Base-by-base conservation (phyloP, 768 basidiomycete species). In the Ramaria rubella region DNA sequence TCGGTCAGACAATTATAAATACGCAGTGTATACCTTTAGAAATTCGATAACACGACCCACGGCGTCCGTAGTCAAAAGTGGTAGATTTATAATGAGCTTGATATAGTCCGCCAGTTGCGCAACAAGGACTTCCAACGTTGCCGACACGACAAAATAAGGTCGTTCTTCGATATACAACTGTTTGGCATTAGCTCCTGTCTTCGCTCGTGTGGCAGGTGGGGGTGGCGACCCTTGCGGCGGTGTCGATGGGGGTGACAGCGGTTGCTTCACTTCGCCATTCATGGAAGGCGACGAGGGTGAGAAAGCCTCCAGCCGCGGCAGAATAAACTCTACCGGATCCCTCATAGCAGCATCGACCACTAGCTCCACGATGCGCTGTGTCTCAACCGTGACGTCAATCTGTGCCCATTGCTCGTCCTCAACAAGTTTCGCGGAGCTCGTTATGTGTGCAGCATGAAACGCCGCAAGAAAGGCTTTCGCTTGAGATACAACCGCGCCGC, bases 371-470 rank as follows among this genome's bases (percentile, higher is more conserved):
- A 82, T 74, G 49, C 77, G 79, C 70, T 98, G 95, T 26, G 90
- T 70, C 4, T 72, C 60, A 4, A 74, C 65, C 1, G 84, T 73
- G 14, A 95, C 82, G 55, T 96, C 90, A 14, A 82, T 77, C 15
- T 88, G 87, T 57, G 76, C 82, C 96, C 96, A 98, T 58, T 86
- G 87, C 66, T 99, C 96, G 62, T 97, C 93, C 68, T 98, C 94
- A 7, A 99, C 95, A 26, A 91, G 72, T 67, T 87, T 91, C 26
- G 95, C 94, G 2, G 87, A 88, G 55, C 78, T 79, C 2, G 85
- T 81, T 43, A 98, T 80, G 50, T 87, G 79, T 11, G 77, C 70
- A 62, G 93, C 85, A 66, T 99, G 96, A 72, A 94, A 97, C 0
- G 76, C 70, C 64, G 88, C 83, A 26, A 99, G 74, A 73, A 94